phyloP scores from a whole-genome alignment of 2,329 filamentous ascomycete species.

The Pestalotiopsis sp. region DNA sequence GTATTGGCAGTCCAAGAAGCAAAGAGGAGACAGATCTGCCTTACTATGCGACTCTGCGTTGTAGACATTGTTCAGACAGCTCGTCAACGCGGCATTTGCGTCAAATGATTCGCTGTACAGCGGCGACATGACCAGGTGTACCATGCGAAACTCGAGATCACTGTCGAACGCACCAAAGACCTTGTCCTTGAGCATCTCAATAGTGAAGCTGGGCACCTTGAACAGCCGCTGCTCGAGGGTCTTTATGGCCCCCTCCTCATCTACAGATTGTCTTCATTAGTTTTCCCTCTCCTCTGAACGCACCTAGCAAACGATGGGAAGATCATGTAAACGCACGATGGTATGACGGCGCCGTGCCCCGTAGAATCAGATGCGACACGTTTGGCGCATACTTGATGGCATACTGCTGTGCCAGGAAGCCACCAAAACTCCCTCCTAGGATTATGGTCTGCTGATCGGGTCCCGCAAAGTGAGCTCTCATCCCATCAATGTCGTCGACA shows the following conservation, averaged over 20 bases:
- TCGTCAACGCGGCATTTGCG: slow-evolving; percentile 30
- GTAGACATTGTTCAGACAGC: slow-evolving; percentile 30
- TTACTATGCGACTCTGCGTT: slow-evolving; percentile 37
- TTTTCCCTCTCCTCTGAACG: not conserved
- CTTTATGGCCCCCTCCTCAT: slow-evolving; percentile 34
- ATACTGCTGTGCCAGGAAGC: slow-evolving; percentile 38
- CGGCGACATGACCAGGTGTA: slow-evolving; percentile 37
- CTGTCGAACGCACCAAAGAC: slow-evolving; percentile 37
- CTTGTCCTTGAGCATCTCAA: slow-evolving; percentile 36
- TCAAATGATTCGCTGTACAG: slow-evolving; percentile 37
- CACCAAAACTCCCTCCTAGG: slow-evolving; percentile 39
- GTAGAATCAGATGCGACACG: slow-evolving; percentile 33
- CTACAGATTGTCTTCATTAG: slow-evolving; percentile 14
- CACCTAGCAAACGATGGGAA: not conserved
- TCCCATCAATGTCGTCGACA: slow-evolving; percentile 35
- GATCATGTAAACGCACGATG: slow-evolving; percentile 29
- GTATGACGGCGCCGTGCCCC: slow-evolving; percentile 36
- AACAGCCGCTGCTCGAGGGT: slow-evolving; percentile 31
- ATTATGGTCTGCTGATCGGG: slow-evolving; percentile 28
- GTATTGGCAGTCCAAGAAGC: not conserved
- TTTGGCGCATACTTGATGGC: slow-evolving; percentile 34
- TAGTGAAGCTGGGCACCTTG: slow-evolving; percentile 35
- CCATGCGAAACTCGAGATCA: slow-evolving; percentile 37
- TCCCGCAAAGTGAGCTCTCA: slow-evolving; percentile 30
- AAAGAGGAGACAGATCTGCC: slow-evolving; percentile 4